phyloP scores from a whole-genome alignment of 2,329 filamentous ascomycete genomes.

The Xylaria hypoxylon region DNA sequence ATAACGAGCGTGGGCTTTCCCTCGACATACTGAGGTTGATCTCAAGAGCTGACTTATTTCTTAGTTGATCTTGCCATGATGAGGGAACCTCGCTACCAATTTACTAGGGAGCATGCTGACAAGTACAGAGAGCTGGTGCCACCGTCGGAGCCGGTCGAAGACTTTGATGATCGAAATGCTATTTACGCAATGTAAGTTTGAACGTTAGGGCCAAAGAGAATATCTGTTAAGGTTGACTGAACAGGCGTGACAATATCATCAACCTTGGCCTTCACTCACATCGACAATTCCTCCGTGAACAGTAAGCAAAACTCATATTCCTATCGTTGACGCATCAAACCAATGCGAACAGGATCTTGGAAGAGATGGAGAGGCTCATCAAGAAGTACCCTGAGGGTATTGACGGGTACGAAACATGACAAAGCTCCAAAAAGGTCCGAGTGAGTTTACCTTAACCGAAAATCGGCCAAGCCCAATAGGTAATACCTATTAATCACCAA shows the following conservation, averaged over 20 bases:
- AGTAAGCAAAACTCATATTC: conserved; percentile 1
- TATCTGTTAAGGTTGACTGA: background rate
- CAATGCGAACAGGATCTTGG: conserved; percentile 6
- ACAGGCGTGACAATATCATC: conserved; percentile 22
- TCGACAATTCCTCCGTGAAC: conserved; percentile 4
- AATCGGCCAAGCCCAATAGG: too few species aligned
- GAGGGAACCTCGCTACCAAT: conserved; percentile 15
- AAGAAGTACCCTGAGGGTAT: conserved; percentile 24
- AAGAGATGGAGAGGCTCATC: conserved; percentile 27
- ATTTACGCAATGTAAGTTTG: conserved; percentile 46
- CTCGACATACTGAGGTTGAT: too few species aligned
- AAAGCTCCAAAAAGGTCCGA: too few species aligned
- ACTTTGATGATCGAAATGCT: conserved; percentile 46
- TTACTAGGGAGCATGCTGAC: conserved; percentile 29
- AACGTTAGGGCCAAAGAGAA: too few species aligned
- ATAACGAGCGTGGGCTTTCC: conserved; percentile 35
- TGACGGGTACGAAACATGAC: background rate
- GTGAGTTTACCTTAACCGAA: too few species aligned
- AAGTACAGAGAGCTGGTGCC: conserved; percentile 40
- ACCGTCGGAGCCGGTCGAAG: conserved; percentile 41
- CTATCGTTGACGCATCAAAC: background rate
- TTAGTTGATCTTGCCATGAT: conserved; percentile 36
- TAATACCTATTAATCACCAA: too few species aligned
- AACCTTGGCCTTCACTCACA: conserved; percentile 20
- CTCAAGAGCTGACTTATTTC: background rate